Evolutionary conservation across 176 grass and related monocot genomes (phyloP), one percentile per base, ranked within the genome.

Genomic region (Metroxylon sagu): DNA sequence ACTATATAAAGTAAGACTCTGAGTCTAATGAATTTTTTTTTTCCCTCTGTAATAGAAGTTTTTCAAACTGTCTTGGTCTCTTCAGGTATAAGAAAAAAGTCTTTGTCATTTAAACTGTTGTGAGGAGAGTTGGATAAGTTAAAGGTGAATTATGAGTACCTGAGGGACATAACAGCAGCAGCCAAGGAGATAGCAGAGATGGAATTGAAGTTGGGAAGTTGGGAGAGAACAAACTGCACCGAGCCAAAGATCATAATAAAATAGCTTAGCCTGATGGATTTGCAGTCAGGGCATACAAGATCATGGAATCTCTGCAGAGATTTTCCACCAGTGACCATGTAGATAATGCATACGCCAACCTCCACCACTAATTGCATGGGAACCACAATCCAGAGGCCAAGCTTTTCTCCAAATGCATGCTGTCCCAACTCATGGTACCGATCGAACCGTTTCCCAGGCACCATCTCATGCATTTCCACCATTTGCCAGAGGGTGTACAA

Each of bases 251-350:
- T 75, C 56, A 75, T 52, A 65, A 89, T 89, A 61, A 74, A 89
- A 26, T 64, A 59, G 66, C 52, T 81, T 2, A 50, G 76, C 2
- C 76, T 68, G 26, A 89, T 65, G 0, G 17, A 39, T 2, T 49
- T 5, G 4, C 29, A 25, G 57, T 55, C 23, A 0, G 73, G 69
- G 50, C 27, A 51, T 12, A 80, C 12, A 18, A 75, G 18, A 54
- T 77, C 70, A 50, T 68, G 52, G 30, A 84, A 74, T 66, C 85
- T 89, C 70, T 85, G 48, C 23, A 89, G 78, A 0, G 86, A 89
- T 49, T 74, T 72, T 54, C 86, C 86, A 28, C 81, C 86, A 17
- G 86, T 89, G 65, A 89, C 77, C 86, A 89, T 85, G 77, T 89
- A 89, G 57, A 78, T 61, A 68, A 82, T 89, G 86, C 72, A 59